phyloP scores from a whole-genome alignment of 768 basidiomycete species.

The Nidularia sp. region DNA sequence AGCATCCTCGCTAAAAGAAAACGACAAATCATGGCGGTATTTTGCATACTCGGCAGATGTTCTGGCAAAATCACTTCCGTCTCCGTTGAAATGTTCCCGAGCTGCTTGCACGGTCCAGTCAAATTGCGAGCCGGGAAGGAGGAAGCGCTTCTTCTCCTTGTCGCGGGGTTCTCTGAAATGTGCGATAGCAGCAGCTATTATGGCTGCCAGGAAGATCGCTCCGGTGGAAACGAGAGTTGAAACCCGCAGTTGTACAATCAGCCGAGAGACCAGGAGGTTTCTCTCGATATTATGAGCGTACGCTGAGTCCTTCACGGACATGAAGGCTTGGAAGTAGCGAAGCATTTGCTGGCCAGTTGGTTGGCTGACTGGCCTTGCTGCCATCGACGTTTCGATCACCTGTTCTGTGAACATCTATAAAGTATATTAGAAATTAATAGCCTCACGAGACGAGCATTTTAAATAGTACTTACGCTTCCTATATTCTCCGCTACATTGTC shows the following conservation, averaged over 20 bases:
- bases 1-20: not conserved
- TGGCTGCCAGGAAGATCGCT: not conserved
- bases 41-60: not conserved
- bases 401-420: slow-evolving; percentile 2
- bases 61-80: not conserved
- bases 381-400: slow-evolving; percentile 4
- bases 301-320: slow-evolving; percentile 7
- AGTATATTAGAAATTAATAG: not conserved
- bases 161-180: not conserved
- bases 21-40: not conserved
- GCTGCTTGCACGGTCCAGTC: slow-evolving; percentile 9
- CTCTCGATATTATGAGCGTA: slow-evolving; percentile 1
- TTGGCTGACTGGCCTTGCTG: slow-evolving; percentile 5
- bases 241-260: slow-evolving; percentile 6
- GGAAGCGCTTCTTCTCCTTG: not conserved
- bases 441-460: too few relatives aligned
- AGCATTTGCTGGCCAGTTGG: slow-evolving; percentile 11
- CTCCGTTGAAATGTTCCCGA: slow-evolving; percentile 1
- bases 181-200: not conserved
- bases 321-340: slow-evolving; percentile 9
- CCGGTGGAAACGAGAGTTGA: slow-evolving; percentile 2
- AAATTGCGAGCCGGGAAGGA: slow-evolving; percentile 6
- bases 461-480: not conserved
- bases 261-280: not conserved
- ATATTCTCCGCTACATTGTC: slow-evolving; percentile 1